Evolutionary conservation across 768 basidiomycete genomes (phyloP), one percentile per base, ranked within the genome.

Genomic region (Cyclocybe aegerita): DNA sequence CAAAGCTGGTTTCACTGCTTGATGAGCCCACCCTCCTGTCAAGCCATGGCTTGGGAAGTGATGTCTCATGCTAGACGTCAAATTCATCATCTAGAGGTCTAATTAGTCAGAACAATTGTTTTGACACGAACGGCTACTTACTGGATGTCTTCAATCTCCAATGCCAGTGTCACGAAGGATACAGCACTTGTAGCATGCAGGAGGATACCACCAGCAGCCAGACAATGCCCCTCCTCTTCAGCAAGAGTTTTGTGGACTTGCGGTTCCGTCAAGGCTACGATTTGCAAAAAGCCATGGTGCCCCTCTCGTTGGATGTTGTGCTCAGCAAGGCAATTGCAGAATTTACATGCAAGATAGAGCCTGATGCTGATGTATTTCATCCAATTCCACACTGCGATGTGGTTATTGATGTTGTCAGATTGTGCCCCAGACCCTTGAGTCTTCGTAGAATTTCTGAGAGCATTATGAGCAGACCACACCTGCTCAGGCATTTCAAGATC

Each of bases 371-470:
- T 34, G 12, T 59, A 43, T 37, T 64, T 67, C 34, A 48, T 33
- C 64, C 64, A 67, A 50, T 68, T 68, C 39, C 52, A 54, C 40
- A 57, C 46, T 1, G 54, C 52, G 39, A 58, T 58, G 12, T 60
- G 57, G 38, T 65, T 57, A 34, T 69, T 57, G 3, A 68, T 46
- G 1, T 62, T 60, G 39, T 68, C 62, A 1, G 47, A 50, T 3
- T 53, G 48, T 8, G 57, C 55, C 11, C 64, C 66, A 1, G 57
- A 60, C 1, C 63, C 62, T 62, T 66, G 66, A 39, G 65, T 65
- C 33, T 56, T 56, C 0, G 55, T 64, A n/a, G 62, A 58, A 2
- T 29, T 48, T 1, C 58, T 44, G 3, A 58, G 32, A 2, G 54
- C 46, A 48, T 68, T 67, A 12, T 56, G 52, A 0, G 44, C 39